Percentiles rank a stretch among this genome's conserved stretches.
Evolutionary conservation across 306 rosid species (phyloP).

Genomic region (Cucumis melo): DNA sequence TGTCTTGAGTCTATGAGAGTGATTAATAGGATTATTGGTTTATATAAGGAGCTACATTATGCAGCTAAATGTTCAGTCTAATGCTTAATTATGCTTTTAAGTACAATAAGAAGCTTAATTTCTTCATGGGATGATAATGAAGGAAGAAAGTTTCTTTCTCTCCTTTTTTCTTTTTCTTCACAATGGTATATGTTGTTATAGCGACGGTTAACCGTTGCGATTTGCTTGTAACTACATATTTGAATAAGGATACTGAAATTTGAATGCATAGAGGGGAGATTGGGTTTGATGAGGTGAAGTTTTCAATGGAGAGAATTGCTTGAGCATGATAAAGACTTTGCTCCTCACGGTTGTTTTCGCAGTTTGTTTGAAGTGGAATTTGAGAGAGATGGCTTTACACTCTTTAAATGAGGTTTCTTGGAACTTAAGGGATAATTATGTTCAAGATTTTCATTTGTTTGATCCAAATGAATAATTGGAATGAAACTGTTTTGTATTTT

Average conservation of each 20-base stretch:
- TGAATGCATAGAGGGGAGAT: not conserved
- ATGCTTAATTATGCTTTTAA: conserved; percentile 40
- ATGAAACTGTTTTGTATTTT: not conserved
- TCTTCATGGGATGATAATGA: conserved; percentile 19
- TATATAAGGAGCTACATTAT: conserved; percentile 24
- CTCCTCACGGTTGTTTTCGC: conserved; percentile 60
- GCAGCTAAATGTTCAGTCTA: conserved; percentile 20
- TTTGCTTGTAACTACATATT: conserved; percentile 4
- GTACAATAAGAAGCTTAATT: conserved; percentile 15
- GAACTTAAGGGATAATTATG: conserved; percentile 33
- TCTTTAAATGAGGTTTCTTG: conserved; percentile 21
- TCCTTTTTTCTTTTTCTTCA: not conserved
- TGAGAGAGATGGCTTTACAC: conserved; percentile 36
- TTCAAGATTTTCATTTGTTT: not conserved
- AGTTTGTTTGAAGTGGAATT: conserved; percentile 65
- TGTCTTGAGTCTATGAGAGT: not conserved
- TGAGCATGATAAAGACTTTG: conserved; percentile 52
- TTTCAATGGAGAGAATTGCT: not conserved
- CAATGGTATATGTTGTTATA: conserved; percentile 24
- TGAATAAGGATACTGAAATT: not conserved
- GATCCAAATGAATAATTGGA: not conserved
- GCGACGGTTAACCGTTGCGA: conserved; percentile 58
- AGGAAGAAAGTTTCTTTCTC: conserved; percentile 5
- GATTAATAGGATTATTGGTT: conserved; percentile 16
- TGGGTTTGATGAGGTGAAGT: not conserved